Base-by-base conservation (phyloP, 2,329 filamentous ascomycete species). In the Escovopsis sp. region DNA sequence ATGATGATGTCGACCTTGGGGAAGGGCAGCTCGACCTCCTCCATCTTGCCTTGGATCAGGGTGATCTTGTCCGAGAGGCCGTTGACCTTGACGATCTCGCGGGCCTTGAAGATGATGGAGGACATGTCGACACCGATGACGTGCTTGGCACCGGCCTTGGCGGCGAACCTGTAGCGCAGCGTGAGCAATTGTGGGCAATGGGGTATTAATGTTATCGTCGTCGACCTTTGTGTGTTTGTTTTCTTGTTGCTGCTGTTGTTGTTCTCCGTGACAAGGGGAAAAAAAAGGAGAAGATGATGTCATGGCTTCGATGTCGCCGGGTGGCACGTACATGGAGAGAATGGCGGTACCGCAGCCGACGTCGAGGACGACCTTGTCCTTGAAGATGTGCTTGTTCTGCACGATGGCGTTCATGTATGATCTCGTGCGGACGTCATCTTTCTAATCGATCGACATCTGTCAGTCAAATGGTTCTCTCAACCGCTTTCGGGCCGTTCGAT, bases 101-200 rank as follows among this genome's bases (percentile, higher is more conserved):
- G 78, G 31, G 90, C 90, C 71, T 98, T 98, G 65, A 93, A 85
- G 63, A 98, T 94, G 61, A 98, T 98, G 48, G 88, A 94, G 25
- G 90, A 98, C 88, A 96, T 98, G 62, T 98, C 90, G 38, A 98
- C 90, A 50, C 90, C 90, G 47, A 96, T 93, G 48, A 98, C 90
- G 61, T 98, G 90, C 66, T 94, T 96, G 40, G 90, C 90, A 54
- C 90, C 90, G 41, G 90, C 87, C 64, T 81, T 87, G 41, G 84
- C 87, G 37, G 90, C 90, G 58, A 98, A 98, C 88, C 88, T 96
- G 50, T 26, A 33, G 32, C 31, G 39, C 39, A 27, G 38, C 31
- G 31, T 39, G 19, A 37, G 40, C 7, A 31, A 25, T 23, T 27
- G n/a, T 33, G n/a, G n/a, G n/a, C n/a, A n/a, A n/a, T n/a, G n/a